phyloP scores from a whole-genome alignment of 441 rosid genomes.

The Daphne laureola region DNA sequence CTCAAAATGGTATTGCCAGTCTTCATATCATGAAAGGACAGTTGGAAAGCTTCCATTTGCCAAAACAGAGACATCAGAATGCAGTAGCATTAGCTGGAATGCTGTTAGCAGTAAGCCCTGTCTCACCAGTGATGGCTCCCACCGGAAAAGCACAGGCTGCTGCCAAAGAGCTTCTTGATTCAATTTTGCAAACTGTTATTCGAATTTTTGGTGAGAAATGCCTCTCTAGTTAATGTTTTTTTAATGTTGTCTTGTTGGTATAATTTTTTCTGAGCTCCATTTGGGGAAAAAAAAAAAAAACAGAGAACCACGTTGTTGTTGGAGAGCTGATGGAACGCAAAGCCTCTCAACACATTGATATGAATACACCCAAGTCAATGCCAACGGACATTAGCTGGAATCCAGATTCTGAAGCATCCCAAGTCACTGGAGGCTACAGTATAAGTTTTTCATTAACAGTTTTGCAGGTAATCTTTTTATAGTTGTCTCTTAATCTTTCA shows the following conservation, averaged over 20 bases:
- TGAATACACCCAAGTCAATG: constrained; percentile 60
- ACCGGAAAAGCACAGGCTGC: constrained; percentile 90
- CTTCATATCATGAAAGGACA: constrained; percentile 57
- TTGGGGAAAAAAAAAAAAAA: neutral
- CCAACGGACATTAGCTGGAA: constrained; percentile 62
- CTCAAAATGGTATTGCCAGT: constrained; percentile 36
- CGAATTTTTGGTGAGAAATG: constrained; percentile 75
- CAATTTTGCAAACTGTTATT: constrained; percentile 74
- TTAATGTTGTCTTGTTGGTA: neutral
- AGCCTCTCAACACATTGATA: constrained; percentile 48
- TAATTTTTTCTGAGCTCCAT: constrained; percentile 5
- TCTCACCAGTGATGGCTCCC: constrained; percentile 95
- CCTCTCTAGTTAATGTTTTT: constrained; percentile 9
- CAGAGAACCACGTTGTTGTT: constrained; percentile 90
- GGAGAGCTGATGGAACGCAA: constrained; percentile 89
- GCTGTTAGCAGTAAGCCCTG: constrained; percentile 91
- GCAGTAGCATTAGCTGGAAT: constrained; percentile 61
- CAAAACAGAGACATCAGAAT: constrained; percentile 77
- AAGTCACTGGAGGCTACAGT: constrained; percentile 89
- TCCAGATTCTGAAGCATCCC: constrained; percentile 73
- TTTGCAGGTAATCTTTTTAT: constrained; percentile 59
- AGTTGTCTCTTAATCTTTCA: neutral
- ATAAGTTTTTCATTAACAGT: constrained; percentile 93
- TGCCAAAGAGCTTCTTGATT: constrained; percentile 88
- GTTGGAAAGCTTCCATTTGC: constrained; percentile 53